Percentiles rank a stretch among this genome's conserved stretches.
phyloP scores from a whole-genome alignment of 306 rosid species.

The Ormosia emarginata region DNA sequence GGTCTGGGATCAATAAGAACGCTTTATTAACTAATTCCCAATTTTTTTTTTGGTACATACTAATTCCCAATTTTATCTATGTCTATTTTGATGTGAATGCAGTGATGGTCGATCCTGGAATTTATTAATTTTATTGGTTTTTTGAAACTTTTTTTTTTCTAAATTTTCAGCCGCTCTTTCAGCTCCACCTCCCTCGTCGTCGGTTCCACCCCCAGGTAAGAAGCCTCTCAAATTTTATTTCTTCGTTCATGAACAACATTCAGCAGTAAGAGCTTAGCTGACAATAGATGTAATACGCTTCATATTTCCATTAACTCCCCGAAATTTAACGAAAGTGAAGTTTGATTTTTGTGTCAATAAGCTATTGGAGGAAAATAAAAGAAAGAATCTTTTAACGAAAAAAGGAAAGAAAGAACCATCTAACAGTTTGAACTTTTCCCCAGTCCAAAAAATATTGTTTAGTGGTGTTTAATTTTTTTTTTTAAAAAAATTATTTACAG shows the following conservation, averaged over 20 bases:
- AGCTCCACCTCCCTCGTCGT: background rate
- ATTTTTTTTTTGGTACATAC: too few species aligned
- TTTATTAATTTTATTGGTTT: background rate
- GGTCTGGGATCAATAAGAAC: background rate
- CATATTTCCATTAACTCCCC: background rate
- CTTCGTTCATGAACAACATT: background rate
- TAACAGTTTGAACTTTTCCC: too few species aligned
- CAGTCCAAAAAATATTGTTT: too few species aligned
- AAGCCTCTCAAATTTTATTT: background rate
- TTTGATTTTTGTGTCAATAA: background rate
- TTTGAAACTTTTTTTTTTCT: background rate
- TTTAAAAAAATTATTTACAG: too few species aligned
- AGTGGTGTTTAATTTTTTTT: too few species aligned
- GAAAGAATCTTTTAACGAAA: too few species aligned
- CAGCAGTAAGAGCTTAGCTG: background rate
- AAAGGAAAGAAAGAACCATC: too few species aligned
- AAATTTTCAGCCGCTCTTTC: background rate
- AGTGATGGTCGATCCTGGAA: background rate
- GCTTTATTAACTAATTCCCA: background rate
- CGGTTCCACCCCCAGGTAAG: conserved; percentile 17
- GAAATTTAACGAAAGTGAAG: background rate
- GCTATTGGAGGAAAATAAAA: too few species aligned
- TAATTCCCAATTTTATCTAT: background rate
- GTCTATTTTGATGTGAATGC: background rate
- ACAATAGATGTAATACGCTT: background rate